Evolutionary conservation across 2,329 filamentous ascomycete genomes (phyloP).

Genomic region (Fusarium marasasianum): DNA sequence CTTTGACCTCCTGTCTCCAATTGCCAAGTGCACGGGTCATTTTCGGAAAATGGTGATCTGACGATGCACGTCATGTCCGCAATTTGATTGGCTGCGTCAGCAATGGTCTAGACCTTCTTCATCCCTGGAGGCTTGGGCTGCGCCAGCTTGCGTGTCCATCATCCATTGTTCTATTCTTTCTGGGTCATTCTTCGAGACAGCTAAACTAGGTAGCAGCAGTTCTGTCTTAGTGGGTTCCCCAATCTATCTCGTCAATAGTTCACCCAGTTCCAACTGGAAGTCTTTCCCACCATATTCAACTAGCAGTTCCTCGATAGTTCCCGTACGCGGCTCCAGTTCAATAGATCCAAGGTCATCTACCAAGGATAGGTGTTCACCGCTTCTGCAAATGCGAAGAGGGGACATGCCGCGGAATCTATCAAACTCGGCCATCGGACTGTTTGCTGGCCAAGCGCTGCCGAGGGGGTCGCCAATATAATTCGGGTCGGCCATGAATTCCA

Average conservation of each 20-base stretch:
- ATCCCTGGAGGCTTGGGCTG: background rate
- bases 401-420: rapidly evolving
- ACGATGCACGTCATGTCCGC: background rate
- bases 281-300: background rate
- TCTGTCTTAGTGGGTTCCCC: rapidly evolving
- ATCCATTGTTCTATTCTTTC: background rate
- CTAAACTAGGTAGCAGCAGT: background rate
- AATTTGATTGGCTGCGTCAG: background rate
- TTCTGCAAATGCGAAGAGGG: background rate
- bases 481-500: rapidly evolving
- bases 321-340: too few relatives aligned
- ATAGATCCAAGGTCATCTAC: too few relatives aligned
- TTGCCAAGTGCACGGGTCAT: background rate
- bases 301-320: background rate
- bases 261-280: rapidly evolving
- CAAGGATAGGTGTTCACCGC: background rate
- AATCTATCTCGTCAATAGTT: background rate
- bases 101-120: background rate
- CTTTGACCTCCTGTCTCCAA: background rate
- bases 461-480: background rate
- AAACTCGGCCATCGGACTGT: rapidly evolving
- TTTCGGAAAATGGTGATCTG: background rate
- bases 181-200: rapidly evolving
- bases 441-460: rapidly evolving
- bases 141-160: background rate